Evolutionary conservation across 768 basidiomycete species (phyloP).

Genomic region (Termitomyces bulborhizus): DNA sequence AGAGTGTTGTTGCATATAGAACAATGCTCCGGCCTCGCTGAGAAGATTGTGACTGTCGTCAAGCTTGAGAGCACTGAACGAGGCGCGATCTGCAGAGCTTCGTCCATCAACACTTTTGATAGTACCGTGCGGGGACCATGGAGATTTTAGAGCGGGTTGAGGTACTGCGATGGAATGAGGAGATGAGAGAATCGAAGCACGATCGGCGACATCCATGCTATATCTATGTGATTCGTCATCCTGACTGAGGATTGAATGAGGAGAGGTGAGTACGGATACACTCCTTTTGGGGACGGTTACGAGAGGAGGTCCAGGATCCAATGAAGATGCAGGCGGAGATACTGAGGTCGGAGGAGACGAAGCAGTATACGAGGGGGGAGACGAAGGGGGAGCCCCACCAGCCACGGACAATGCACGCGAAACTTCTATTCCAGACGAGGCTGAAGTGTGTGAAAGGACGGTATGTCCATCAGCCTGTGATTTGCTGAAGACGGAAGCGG

Average conservation of each 20-base stretch:
- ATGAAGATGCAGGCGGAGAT: background rate
- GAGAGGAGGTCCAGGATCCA: slow-evolving; percentile 2
- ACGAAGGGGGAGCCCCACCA: background rate
- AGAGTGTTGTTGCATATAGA: slow-evolving; percentile 52
- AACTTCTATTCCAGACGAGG: slow-evolving; percentile 5
- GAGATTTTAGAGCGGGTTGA: slow-evolving; percentile 26
- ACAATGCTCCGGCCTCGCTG: slow-evolving; percentile 58
- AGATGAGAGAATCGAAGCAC: slow-evolving; percentile 26
- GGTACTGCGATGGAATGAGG: slow-evolving; percentile 19
- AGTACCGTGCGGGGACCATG: slow-evolving; percentile 25
- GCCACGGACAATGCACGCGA: background rate
- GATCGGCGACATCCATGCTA: slow-evolving; percentile 1
- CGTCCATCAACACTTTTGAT: slow-evolving; percentile 11
- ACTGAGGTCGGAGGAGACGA: background rate
- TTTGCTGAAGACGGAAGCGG: background rate
- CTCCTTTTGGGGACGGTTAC: slow-evolving; percentile 1
- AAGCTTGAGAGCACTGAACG: slow-evolving; percentile 18
- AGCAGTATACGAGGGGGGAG: background rate
- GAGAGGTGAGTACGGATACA: slow-evolving; percentile 29
- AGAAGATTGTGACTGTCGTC: slow-evolving; percentile 33
- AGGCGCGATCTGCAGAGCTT: slow-evolving; percentile 5
- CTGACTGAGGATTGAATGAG: slow-evolving; percentile 17
- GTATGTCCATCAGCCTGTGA: background rate
- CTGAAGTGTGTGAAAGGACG: slow-evolving; percentile 2
- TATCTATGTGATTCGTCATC: slow-evolving; percentile 5